Evolutionary conservation across 1,139 yeast species (phyloP).

Genomic region (Candida gigantensis): DNA sequence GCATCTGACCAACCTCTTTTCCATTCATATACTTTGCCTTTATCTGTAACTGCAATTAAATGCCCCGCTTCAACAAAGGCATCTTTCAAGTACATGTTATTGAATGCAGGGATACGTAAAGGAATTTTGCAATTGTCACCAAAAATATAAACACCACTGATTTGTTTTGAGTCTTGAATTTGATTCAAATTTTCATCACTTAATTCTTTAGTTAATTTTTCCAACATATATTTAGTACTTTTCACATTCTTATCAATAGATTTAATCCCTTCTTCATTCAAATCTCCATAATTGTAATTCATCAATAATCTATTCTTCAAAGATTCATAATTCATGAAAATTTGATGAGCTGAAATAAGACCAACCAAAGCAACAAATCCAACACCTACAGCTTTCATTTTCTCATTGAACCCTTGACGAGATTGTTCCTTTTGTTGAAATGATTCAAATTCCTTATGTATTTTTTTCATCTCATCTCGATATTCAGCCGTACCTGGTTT

Average conservation of each 20-base stretch:
- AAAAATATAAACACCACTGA: slow-evolving; percentile 40
- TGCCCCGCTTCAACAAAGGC: slow-evolving; percentile 51
- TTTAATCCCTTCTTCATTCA: slow-evolving; percentile 26
- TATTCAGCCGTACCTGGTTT: slow-evolving; percentile 41
- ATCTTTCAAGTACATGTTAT: slow-evolving; percentile 58
- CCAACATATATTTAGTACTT: slow-evolving; percentile 24
- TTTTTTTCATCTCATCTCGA: slow-evolving; percentile 30
- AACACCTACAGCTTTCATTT: slow-evolving; percentile 35
- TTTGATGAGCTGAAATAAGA: slow-evolving; percentile 38
- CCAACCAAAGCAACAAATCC: slow-evolving; percentile 36
- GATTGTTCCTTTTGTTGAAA: slow-evolving; percentile 24
- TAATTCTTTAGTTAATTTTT: slow-evolving; percentile 34
- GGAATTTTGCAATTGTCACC: slow-evolving; percentile 54
- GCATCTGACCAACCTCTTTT: slow-evolving; percentile 37
- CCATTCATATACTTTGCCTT: slow-evolving; percentile 81
- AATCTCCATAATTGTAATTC: slow-evolving; percentile 32
- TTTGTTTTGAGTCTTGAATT: slow-evolving; percentile 27
- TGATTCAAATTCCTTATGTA: slow-evolving; percentile 30
- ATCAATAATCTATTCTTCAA: slow-evolving; percentile 23
- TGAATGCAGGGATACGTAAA: slow-evolving; percentile 61
- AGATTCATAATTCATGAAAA: slow-evolving; percentile 44
- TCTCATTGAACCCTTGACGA: slow-evolving; percentile 32
- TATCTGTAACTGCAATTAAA: slow-evolving; percentile 62
- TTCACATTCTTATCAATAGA: slow-evolving; percentile 31
- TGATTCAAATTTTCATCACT: slow-evolving; percentile 23